Conservation (phyloP, 176 grass and related monocot genomes). For the Aegilops speltoides region DNA sequence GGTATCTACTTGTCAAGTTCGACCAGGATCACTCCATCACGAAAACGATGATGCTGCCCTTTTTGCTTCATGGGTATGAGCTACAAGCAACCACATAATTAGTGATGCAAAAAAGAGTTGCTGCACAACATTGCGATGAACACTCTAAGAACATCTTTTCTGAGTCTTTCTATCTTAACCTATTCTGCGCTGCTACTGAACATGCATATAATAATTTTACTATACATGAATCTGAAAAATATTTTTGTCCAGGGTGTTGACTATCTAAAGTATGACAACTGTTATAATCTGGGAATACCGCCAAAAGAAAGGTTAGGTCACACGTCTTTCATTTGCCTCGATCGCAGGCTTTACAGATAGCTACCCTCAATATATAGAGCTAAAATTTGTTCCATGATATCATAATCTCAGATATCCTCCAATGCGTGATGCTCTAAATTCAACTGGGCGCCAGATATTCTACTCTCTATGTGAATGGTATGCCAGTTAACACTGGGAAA, state of each 20-base stretch:
- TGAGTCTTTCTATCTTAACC: not conserved
- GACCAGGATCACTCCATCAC: slow-evolving; percentile 84
- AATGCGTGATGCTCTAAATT: slow-evolving; percentile 96
- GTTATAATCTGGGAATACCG: slow-evolving; percentile 86
- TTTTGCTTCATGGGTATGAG: slow-evolving; percentile 92
- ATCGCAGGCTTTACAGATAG: not conserved
- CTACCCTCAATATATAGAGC: not conserved
- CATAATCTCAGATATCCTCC: slow-evolving; percentile 79
- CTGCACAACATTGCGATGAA: not conserved
- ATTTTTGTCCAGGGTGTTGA: slow-evolving; percentile 62
- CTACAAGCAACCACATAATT: slow-evolving; percentile 1
- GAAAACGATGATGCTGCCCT: slow-evolving; percentile 71
- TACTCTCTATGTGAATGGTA: slow-evolving; percentile 99
- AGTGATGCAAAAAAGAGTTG: slow-evolving; percentile 9
- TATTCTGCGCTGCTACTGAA: not conserved
- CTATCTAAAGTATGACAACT: slow-evolving; percentile 96
- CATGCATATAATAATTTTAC: not conserved
- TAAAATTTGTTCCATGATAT: slow-evolving; percentile 24
- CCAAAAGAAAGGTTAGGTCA: slow-evolving; percentile 67
- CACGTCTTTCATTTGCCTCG: not conserved
- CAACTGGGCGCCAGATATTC: slow-evolving; percentile 77
- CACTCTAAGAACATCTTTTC: not conserved
- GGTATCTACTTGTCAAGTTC: slow-evolving; percentile 86
- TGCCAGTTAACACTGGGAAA: not conserved
- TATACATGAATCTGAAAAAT: not conserved